A percentile compares a stretch with the other conserved stretches of the same genome.
These are phyloP conservation scores for Tubosaeta brunneosetosa DNA, from an alignment of 768 basidiomycete genomes.

Conservation along the genomic window DNA sequence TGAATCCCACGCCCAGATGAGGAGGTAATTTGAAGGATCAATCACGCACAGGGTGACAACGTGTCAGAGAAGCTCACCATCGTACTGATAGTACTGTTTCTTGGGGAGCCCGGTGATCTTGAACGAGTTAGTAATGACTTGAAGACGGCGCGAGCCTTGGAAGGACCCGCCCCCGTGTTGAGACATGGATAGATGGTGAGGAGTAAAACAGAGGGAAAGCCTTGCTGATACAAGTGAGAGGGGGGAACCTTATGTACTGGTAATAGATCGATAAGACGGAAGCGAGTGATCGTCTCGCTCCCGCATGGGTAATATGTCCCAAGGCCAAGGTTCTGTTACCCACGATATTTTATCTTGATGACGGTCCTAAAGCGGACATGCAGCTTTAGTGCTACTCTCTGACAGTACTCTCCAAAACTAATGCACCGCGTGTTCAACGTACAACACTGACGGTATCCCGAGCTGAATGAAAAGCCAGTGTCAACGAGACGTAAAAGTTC, in stretches of 20 bases:
- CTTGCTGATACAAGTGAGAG: background rate
- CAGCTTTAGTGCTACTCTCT: background rate
- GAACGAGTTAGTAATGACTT: constrained; percentile 34
- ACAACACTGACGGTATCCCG: background rate
- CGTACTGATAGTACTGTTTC: constrained; percentile 29
- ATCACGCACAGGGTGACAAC: background rate
- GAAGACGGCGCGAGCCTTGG: constrained; percentile 14
- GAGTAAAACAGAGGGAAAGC: background rate
- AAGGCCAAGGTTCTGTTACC: background rate
- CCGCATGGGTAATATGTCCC: background rate
- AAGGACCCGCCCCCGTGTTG: constrained; percentile 10
- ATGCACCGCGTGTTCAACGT: background rate
- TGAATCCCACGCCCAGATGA: background rate
- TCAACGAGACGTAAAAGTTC: constrained; percentile 4
- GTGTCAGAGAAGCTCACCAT: constrained; percentile 22
- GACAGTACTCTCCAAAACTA: background rate
- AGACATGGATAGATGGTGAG: constrained; percentile 19
- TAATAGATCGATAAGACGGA: constrained; percentile 25
- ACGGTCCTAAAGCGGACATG: constrained; percentile 21
- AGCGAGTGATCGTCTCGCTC: constrained; percentile 2
- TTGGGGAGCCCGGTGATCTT: constrained; percentile 26
- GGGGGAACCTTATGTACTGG: constrained; percentile 11
- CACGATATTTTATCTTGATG: background rate
- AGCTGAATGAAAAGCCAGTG: background rate
- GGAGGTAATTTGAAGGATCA: constrained; percentile 6